Conservation (phyloP, 352 stramenopile genomes). For the Phytophthora constricta region DNA sequence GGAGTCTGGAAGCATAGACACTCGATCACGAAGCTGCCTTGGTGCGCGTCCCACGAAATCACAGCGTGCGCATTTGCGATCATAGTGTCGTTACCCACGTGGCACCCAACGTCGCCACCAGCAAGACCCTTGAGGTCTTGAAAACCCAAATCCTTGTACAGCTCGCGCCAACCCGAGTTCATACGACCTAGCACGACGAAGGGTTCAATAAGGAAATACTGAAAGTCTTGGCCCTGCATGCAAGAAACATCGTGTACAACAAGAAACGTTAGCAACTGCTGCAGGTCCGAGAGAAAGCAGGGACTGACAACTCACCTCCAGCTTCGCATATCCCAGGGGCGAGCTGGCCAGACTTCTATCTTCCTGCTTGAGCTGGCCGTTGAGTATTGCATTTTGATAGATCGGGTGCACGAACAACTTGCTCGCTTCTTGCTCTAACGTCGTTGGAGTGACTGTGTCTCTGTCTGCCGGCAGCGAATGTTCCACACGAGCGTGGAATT, state of each 20-base stretch:
- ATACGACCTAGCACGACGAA: slow-evolving; percentile 74
- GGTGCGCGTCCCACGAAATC: slow-evolving; percentile 65
- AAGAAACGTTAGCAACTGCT: slow-evolving; percentile 6
- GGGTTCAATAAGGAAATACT: slow-evolving; percentile 77
- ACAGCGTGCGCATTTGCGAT: slow-evolving; percentile 68
- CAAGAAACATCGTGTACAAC: slow-evolving; percentile 8
- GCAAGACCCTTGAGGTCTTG: slow-evolving; percentile 52
- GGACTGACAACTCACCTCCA: slow-evolving; percentile 53
- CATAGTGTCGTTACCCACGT: slow-evolving; percentile 69
- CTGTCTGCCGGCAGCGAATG: slow-evolving; percentile 27
- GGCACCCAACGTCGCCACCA: slow-evolving; percentile 66
- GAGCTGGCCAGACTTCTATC: slow-evolving; percentile 25
- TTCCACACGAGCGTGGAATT: slow-evolving; percentile 56
- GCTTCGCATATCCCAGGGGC: slow-evolving; percentile 74
- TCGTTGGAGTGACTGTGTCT: neutral
- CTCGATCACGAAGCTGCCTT: slow-evolving; percentile 66
- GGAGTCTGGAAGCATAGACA: slow-evolving; percentile 61
- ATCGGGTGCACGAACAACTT: slow-evolving; percentile 50
- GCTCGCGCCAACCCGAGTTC: slow-evolving; percentile 47
- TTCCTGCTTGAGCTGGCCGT: slow-evolving; percentile 42
- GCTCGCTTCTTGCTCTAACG: slow-evolving; percentile 47
- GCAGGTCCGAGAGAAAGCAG: neutral
- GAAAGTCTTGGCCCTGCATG: slow-evolving; percentile 56
- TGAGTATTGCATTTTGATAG: slow-evolving; percentile 57
- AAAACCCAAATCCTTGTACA: slow-evolving; percentile 70